phyloP scores from a whole-genome alignment of 2,329 filamentous ascomycete species.

The Eutypella sp. region DNA sequence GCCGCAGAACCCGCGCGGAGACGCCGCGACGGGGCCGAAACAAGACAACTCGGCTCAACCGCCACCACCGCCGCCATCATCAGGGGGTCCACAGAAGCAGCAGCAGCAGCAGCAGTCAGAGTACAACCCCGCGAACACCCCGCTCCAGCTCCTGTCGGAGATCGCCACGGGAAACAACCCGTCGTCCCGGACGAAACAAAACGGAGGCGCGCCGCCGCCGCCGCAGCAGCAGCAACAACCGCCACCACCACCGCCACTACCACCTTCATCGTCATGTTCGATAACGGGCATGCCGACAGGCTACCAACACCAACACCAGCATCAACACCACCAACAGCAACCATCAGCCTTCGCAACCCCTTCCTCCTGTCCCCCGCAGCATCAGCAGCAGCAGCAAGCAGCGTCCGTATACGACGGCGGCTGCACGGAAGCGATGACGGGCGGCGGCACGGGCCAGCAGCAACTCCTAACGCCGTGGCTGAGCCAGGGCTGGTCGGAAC shows the following conservation, averaged over 20 bases:
- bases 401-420: no score
- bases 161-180: constrained; percentile 44
- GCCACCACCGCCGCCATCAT: no score
- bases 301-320: constrained; percentile 17
- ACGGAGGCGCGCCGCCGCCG: constrained; percentile 8
- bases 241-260: no score
- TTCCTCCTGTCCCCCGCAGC: no score
- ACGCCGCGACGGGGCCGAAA: constrained; percentile 2
- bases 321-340: no score
- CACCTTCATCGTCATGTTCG: no score
- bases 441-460: not conserved
- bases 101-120: constrained; percentile 20
- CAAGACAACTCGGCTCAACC: constrained; percentile 3
- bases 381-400: no score
- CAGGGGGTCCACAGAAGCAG: constrained; percentile 4
- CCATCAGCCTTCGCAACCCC: no score
- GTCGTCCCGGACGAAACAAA: constrained; percentile 14
- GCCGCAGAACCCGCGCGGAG: constrained; percentile 6
- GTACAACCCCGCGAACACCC: constrained; percentile 40
- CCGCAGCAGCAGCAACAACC: no score
- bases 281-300: constrained; percentile 13
- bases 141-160: constrained; percentile 52
- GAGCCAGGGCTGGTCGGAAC: constrained; percentile 22
- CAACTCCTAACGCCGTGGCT: constrained; percentile 25
- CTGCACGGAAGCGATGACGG: constrained; percentile 6